Evolutionary conservation across 768 basidiomycete genomes (phyloP).

Genomic region (Tulasnella sp.): DNA sequence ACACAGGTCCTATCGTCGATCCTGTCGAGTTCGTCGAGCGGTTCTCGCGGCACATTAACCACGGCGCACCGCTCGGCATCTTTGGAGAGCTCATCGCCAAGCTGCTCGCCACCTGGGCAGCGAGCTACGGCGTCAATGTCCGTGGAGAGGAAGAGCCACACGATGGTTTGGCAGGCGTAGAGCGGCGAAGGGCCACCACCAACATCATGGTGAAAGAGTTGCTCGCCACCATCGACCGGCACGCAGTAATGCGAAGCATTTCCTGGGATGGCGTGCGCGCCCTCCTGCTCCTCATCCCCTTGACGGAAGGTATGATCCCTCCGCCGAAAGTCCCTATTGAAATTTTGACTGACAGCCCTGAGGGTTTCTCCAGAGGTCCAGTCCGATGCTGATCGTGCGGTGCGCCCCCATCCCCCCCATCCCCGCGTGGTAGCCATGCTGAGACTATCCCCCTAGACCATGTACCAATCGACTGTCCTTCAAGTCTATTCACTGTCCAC

Average conservation of each 20-base stretch:
- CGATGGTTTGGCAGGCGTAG: conserved; percentile 35
- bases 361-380: conserved; percentile 40
- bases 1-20: conserved; percentile 78
- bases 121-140: conserved; percentile 83
- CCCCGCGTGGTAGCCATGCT: not conserved
- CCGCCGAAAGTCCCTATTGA: not conserved
- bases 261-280: conserved; percentile 83
- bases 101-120: conserved; percentile 82
- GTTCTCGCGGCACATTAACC: conserved; percentile 36
- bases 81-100: conserved; percentile 75
- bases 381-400: conserved; percentile 45
- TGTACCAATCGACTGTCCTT: conserved; percentile 77
- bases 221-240: conserved; percentile 72
- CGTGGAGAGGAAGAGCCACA: conserved; percentile 54
- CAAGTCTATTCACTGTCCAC: conserved; percentile 76
- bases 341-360: not conserved
- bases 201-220: conserved; percentile 72
- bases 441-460: conserved; percentile 44
- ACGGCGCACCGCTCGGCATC: conserved; percentile 55
- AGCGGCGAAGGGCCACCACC: conserved; percentile 51
- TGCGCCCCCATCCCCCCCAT: conserved; percentile 28
- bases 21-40: conserved; percentile 72
- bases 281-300: conserved; percentile 71
- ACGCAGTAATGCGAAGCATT: conserved; percentile 72
- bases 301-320: conserved; percentile 69